Evolutionary conservation across 2,329 filamentous ascomycete species (phyloP).

Genomic region (Sphaerulina musiva): DNA sequence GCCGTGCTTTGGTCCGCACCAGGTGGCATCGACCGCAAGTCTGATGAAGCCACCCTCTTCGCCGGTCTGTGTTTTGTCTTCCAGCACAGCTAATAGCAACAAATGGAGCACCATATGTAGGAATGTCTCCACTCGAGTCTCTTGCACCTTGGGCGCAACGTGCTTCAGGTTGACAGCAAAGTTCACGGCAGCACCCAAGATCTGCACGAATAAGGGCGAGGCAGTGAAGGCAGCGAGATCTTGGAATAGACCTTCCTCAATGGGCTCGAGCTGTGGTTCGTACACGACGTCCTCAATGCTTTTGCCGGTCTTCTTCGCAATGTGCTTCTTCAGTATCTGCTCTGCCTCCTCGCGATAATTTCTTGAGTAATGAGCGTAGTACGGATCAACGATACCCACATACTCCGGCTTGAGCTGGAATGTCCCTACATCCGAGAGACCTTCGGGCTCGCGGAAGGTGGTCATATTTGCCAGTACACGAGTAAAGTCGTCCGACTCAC

Average conservation of each 20-base stretch:
- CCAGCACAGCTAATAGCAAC: slow-evolving; percentile 73
- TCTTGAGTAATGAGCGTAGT: slow-evolving; percentile 91
- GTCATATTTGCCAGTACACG: slow-evolving; percentile 80
- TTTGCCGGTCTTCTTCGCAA: slow-evolving; percentile 82
- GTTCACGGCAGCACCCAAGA: slow-evolving; percentile 79
- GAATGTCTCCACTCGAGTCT: slow-evolving; percentile 82
- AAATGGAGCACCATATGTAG: slow-evolving; percentile 87
- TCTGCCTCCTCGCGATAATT: slow-evolving; percentile 97
- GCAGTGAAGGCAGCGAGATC: slow-evolving; percentile 71
- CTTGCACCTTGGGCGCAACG: slow-evolving; percentile 66
- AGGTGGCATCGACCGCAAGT: slow-evolving; percentile 21
- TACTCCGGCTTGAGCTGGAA: slow-evolving; percentile 87
- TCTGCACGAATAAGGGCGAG: slow-evolving; percentile 79
- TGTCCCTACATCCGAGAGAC: slow-evolving; percentile 82
- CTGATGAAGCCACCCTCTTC: slow-evolving; percentile 23
- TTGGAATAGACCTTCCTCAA: slow-evolving; percentile 70
- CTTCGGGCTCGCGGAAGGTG: slow-evolving; percentile 82
- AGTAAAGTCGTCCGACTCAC: slow-evolving; percentile 84
- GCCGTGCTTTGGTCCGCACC: slow-evolving; percentile 1
- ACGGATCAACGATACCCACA: slow-evolving; percentile 85
- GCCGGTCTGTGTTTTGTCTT: slow-evolving; percentile 51
- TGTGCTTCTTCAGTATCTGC: slow-evolving; percentile 75
- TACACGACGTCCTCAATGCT: slow-evolving; percentile 77
- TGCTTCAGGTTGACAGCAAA: slow-evolving; percentile 67
- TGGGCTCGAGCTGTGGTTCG: slow-evolving; percentile 73